Evolutionary conservation across 148 eudicot species (phyloP), one percentile per base, ranked within the genome.

Genomic region (Rhododendron simsii): DNA sequence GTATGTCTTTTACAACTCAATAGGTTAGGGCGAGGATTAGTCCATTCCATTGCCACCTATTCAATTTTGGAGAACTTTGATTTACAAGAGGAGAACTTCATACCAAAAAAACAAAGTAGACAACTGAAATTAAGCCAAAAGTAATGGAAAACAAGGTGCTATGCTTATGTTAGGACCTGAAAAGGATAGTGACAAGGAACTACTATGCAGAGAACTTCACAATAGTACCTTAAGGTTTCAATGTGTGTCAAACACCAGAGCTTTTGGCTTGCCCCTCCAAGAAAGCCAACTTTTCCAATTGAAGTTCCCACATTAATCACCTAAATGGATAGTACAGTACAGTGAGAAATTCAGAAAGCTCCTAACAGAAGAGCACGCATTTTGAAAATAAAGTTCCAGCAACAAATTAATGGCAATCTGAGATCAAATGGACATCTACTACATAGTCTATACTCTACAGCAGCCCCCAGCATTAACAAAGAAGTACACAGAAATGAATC

Each of bases 301-400:
- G 99, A 97, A 26, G 99, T 97, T 80, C 98, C 99, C 83, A 92
- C 96, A 87, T 97, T 97, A 84, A 93, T 86, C 83, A 97, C 99
- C 99, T 97, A 84, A 81, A 89, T 83, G 80, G 65, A 8, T 16
- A 75, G 65, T 13, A 84, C 33, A 84, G 41, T 33, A 71, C 30
- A 4, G 48, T 50, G 18, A 84, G 86, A 51, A 15, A 74, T 3
- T 11, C n/a, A 35, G 39, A 35, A 20, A 35, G 6, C 6, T 71
- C 12, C 8, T 69, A 44, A 45, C 2, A 47, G 37, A 84, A 18
- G 50, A 7, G 33, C 21, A 2, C n/a, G 18, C 7, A 55, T 55
- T 35, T 75, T 9, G n/a, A 35, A 53, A 81, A 81, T 53, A 39
- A 50, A 81, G 83, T 18, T 53, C 67, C 28, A 50, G 39, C 65